These are phyloP conservation scores for Aspergillus sp. DNA, from an alignment of 2,329 filamentous ascomycete species.

Conservation along the genomic window DNA sequence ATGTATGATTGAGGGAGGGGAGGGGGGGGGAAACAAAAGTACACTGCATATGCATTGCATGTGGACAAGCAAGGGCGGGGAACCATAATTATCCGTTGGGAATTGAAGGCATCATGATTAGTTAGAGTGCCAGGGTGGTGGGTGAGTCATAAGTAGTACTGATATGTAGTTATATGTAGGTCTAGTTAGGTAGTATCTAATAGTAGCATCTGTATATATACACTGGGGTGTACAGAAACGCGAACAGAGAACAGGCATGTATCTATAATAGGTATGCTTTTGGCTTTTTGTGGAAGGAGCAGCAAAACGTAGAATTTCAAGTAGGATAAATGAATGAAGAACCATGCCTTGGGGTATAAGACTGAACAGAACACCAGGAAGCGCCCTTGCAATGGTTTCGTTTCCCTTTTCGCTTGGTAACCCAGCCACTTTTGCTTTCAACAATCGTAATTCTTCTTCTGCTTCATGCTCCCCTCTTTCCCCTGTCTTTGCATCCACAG, in stretches of 20 bases:
- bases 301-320: slow-evolving; percentile 7
- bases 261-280: slow-evolving; percentile 15
- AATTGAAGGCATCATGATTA: no score
- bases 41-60: slow-evolving; percentile 5
- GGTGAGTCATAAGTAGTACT: neutral
- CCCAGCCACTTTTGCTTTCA: slow-evolving; percentile 3
- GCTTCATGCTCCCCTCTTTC: slow-evolving; percentile 2
- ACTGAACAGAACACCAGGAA: slow-evolving; percentile 2
- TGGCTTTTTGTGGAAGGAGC: slow-evolving; percentile 6
- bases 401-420: neutral
- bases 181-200: neutral
- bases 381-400: neutral
- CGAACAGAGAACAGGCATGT: slow-evolving; percentile 2
- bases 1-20: no score
- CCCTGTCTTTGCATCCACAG: neutral
- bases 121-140: no score
- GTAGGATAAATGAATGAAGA: slow-evolving; percentile 8
- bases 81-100: slow-evolving; percentile 1
- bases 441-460: slow-evolving; percentile 4
- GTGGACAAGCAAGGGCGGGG: neutral
- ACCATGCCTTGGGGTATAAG: slow-evolving; percentile 12
- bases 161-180: no score
- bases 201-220: slow-evolving; percentile 20
- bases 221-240: slow-evolving; percentile 5
- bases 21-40: neutral